A percentile compares a stretch with the other conserved stretches of the same genome.
phyloP scores from a whole-genome alignment of 768 basidiomycete genomes.

The Suillus lakei region DNA sequence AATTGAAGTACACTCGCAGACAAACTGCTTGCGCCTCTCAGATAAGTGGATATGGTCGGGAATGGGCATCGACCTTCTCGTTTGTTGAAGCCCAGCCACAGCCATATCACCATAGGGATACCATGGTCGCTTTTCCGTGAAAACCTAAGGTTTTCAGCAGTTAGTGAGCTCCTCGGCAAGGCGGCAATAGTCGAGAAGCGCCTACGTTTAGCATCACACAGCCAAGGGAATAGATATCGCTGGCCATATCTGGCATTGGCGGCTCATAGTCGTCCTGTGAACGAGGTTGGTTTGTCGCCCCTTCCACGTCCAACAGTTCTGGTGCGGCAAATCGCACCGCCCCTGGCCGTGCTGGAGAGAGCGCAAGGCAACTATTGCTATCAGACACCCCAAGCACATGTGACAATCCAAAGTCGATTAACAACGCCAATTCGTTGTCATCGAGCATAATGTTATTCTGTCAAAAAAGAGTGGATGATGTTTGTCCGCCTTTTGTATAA shows the following conservation, averaged over 20 bases:
- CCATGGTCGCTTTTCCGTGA: background rate
- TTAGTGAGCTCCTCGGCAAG: background rate
- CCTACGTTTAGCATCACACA: slow-evolving; percentile 34
- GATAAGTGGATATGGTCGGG: background rate
- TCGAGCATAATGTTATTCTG: slow-evolving; percentile 35
- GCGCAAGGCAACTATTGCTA: slow-evolving; percentile 17
- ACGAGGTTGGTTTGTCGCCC: background rate
- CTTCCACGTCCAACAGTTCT: slow-evolving; percentile 30
- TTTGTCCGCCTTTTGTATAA: background rate
- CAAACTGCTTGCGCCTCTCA: background rate
- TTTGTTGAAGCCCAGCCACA: background rate
- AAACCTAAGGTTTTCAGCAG: background rate
- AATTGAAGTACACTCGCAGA: background rate
- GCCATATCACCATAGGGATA: background rate
- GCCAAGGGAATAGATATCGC: slow-evolving; percentile 50
- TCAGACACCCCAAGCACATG: slow-evolving; percentile 41
- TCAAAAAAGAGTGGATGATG: background rate
- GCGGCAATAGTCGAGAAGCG: slow-evolving; percentile 31
- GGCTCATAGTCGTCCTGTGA: background rate
- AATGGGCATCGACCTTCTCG: background rate
- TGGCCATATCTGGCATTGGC: slow-evolving; percentile 14
- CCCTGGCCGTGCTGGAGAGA: slow-evolving; percentile 17
- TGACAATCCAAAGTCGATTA: slow-evolving; percentile 51
- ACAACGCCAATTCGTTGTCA: slow-evolving; percentile 39
- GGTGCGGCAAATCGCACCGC: slow-evolving; percentile 50